Conservation (phyloP, 208 protist species). For the Trypanosoma avium region DNA sequence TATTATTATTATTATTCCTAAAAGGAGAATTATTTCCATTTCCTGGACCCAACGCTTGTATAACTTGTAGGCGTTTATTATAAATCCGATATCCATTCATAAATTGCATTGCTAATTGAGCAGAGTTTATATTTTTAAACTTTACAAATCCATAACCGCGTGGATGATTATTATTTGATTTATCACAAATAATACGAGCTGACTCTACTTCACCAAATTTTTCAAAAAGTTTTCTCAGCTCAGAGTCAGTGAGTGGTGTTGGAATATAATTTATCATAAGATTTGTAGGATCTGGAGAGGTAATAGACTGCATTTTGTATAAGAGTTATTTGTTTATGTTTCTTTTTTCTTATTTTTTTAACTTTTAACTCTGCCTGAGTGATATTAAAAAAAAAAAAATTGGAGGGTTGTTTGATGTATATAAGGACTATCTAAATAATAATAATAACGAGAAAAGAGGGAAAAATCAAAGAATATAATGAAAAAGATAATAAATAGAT, state of each 20-base stretch:
- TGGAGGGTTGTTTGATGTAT: too few species aligned
- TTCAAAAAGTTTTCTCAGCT: slow-evolving; percentile 43
- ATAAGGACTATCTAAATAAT: too few species aligned
- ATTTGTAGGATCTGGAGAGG: slow-evolving; percentile 46
- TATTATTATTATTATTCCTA: not conserved
- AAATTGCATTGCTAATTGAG: slow-evolving; percentile 38
- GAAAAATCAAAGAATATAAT: too few species aligned
- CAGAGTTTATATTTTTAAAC: slow-evolving; percentile 51
- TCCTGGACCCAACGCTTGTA: slow-evolving; percentile 45
- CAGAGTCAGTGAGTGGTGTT: slow-evolving; percentile 46
- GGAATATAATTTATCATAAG: slow-evolving; percentile 77
- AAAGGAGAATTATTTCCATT: not conserved
- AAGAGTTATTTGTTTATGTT: too few species aligned
- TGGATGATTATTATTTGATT: slow-evolving; percentile 37
- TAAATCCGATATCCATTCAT: slow-evolving; percentile 70
- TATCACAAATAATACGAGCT: slow-evolving; percentile 59
- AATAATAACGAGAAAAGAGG: too few species aligned
- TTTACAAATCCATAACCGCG: slow-evolving; percentile 83
- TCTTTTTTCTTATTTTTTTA: too few species aligned
- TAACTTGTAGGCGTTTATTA: slow-evolving; percentile 69
- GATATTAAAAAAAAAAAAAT: slow-evolving; percentile 6
- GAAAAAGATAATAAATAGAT: too few species aligned
- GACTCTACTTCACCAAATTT: slow-evolving; percentile 44
- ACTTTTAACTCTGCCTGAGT: too few species aligned
- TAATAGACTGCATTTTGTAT: too few species aligned